Evolutionary conservation across 768 basidiomycete genomes (phyloP), one percentile per base, ranked within the genome.

Genomic region (Tulasnella calospora): DNA sequence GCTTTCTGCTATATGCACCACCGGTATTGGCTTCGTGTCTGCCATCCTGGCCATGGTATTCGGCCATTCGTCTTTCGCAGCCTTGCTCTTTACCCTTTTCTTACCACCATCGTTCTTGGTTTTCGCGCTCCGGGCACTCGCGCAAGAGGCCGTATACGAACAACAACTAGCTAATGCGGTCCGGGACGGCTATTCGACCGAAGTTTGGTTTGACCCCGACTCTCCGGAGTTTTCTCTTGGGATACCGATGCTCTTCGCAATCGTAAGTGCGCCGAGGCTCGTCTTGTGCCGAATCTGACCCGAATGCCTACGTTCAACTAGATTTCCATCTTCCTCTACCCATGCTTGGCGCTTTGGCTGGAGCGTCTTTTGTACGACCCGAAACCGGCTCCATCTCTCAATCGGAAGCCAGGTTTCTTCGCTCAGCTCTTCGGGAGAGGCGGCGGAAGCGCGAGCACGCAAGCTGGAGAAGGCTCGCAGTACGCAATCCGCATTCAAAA

Each of bases 81-180:
- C 90, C 27, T 88, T 90, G 80, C 83, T 93, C 35, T 91, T 92
- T 81, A 88, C 91, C 1, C 82, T 94, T 71, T 81, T 94, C 33
- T 93, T 94, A 81, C 93, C 93, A 0, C 92, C 93, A 1, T 88
- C 89, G 15, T 94, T 90, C 83, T 94, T 92, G 80, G 87, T 92
- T 30, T 94, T 93, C 81, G 89, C 89, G 9, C 88, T 90, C 12
- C 88, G 91, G 69, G 89, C 89, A 0, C 88, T 94, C 75, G 91
- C 91, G 17, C 94, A 88, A 81, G 92, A 94, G 84, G 88, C 87
- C 74, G 85, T 90, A 75, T 85, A 27, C 8, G 8, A 61, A 61
- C 27, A 61, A 23, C n/a, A 61, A 9, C n/a, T 61, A 27, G 23
- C 12, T 5, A n/a, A 61, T 30, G 57, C 57, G 30, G 57, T 23